phyloP scores from a whole-genome alignment of 257 asterid genomes.

The Ophiorrhiza pumila region DNA sequence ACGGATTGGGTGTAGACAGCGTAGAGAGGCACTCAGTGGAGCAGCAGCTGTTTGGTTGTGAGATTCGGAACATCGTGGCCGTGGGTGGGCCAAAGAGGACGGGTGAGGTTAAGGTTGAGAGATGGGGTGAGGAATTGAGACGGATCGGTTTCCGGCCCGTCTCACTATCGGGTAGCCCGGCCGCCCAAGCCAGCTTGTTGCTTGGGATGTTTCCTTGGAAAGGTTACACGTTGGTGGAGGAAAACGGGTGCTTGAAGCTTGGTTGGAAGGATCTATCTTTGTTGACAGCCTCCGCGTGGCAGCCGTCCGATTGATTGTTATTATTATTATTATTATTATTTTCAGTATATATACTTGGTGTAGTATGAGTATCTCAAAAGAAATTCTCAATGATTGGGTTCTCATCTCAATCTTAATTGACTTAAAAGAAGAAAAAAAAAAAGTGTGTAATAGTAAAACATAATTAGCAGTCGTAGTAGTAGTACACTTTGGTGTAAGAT shows the following conservation, averaged over 20 bases:
- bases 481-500: too few relatives aligned
- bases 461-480: too few relatives aligned
- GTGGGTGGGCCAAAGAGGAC: slow-evolving; percentile 87
- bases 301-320: slow-evolving; percentile 57
- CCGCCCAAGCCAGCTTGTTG: slow-evolving; percentile 69
- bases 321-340: too few relatives aligned
- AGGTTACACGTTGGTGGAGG: slow-evolving; percentile 90
- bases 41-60: slow-evolving; percentile 78
- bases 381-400: too few relatives aligned
- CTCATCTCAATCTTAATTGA: too few relatives aligned
- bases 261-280: slow-evolving; percentile 91
- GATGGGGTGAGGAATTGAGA: slow-evolving; percentile 72
- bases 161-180: slow-evolving; percentile 73
- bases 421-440: too few relatives aligned
- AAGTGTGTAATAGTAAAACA: too few relatives aligned
- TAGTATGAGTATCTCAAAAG: too few relatives aligned
- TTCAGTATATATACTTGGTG: too few relatives aligned
- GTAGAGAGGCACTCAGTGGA: slow-evolving; percentile 84
- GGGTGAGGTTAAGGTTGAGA: slow-evolving; percentile 66
- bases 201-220: slow-evolving; percentile 92
- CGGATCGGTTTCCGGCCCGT: slow-evolving; percentile 66
- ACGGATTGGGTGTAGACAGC: slow-evolving; percentile 63
- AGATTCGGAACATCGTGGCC: slow-evolving; percentile 80
- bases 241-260: slow-evolving; percentile 67
- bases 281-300: slow-evolving; percentile 95